Conservation (phyloP, 163 green algal genomes). For the Chlamydomonas reinhardtii region DNA sequence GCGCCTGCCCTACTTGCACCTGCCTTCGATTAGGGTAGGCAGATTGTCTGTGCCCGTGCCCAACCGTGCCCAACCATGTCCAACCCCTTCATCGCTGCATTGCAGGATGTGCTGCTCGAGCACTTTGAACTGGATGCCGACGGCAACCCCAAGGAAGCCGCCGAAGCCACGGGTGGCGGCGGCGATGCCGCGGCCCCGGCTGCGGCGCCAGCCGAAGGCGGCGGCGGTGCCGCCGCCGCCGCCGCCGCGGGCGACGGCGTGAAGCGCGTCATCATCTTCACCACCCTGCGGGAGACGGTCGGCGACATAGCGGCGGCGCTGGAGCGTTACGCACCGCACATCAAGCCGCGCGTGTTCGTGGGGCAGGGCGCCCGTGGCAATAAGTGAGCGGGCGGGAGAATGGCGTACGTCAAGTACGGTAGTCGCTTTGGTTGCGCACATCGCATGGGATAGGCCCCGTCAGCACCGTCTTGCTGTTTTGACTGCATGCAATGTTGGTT, state of each 20-base stretch:
- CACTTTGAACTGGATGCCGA: slow-evolving; percentile 64
- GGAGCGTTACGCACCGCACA: slow-evolving; percentile 55
- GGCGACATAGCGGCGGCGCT: slow-evolving; percentile 77
- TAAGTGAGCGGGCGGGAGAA: slow-evolving; percentile 23
- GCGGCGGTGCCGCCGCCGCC: neutral
- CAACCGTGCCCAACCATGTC: too few species aligned
- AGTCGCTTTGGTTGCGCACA: too few species aligned
- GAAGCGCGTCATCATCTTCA: slow-evolving; percentile 93
- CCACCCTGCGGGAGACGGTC: slow-evolving; percentile 62
- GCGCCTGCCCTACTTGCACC: too few species aligned
- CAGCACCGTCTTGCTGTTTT: too few species aligned
- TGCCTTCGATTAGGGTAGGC: too few species aligned
- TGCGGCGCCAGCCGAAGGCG: too few species aligned
- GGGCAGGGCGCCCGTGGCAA: slow-evolving; percentile 68
- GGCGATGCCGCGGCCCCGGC: neutral
- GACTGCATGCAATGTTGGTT: neutral
- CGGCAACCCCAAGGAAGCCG: neutral
- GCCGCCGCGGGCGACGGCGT: neutral
- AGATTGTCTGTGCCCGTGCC: too few species aligned
- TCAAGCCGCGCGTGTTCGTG: slow-evolving; percentile 68
- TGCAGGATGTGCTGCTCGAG: slow-evolving; percentile 67
- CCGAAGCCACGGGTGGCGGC: neutral
- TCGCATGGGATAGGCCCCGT: too few species aligned
- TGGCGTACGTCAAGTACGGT: too few species aligned
- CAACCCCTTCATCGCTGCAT: too few species aligned